A percentile compares a stretch with the other conserved stretches of the same genome.
Conservation (phyloP, 2,329 filamentous ascomycete species). For the Monosporascus cannonballus region DNA sequence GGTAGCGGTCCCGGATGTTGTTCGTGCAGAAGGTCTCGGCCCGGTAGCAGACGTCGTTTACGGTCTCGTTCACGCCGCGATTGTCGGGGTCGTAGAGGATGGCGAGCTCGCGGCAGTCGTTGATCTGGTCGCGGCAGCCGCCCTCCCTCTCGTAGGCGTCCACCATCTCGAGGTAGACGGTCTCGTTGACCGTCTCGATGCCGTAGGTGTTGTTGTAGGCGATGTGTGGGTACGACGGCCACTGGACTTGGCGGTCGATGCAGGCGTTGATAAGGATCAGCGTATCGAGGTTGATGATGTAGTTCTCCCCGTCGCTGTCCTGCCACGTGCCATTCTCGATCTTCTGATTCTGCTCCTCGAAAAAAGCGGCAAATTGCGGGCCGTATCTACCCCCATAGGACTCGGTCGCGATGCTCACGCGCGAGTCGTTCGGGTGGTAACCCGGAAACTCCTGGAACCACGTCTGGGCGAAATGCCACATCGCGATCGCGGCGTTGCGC, state of each 20-base stretch:
- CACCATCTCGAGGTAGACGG: slow-evolving; percentile 22
- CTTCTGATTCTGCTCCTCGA: slow-evolving; percentile 26
- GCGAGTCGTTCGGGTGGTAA: slow-evolving; percentile 53
- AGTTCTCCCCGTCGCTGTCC: slow-evolving; percentile 21
- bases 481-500: slow-evolving; percentile 42
- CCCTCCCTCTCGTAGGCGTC: slow-evolving; percentile 23
- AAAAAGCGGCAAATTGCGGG: slow-evolving; percentile 23
- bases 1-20: slow-evolving; percentile 18
- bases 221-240: slow-evolving; percentile 37
- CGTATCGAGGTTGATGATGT: slow-evolving; percentile 26
- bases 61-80: slow-evolving; percentile 35
- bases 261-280: slow-evolving; percentile 53
- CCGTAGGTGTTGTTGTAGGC: slow-evolving; percentile 40
- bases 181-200: slow-evolving; percentile 31
- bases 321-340: slow-evolving; percentile 25
- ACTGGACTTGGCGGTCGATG: slow-evolving; percentile 40
- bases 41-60: slow-evolving; percentile 35
- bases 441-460: slow-evolving; percentile 49
- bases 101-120: slow-evolving; percentile 42
- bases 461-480: slow-evolving; percentile 57
- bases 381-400: slow-evolving; percentile 29
- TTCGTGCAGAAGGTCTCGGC: slow-evolving; percentile 20
- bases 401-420: slow-evolving; percentile 34
- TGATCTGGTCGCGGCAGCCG: slow-evolving; percentile 49
- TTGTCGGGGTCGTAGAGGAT: slow-evolving; percentile 43